Base-by-base conservation (phyloP, 495 filamentous ascomycete genomes). In the Trichocladium antarcticum region DNA sequence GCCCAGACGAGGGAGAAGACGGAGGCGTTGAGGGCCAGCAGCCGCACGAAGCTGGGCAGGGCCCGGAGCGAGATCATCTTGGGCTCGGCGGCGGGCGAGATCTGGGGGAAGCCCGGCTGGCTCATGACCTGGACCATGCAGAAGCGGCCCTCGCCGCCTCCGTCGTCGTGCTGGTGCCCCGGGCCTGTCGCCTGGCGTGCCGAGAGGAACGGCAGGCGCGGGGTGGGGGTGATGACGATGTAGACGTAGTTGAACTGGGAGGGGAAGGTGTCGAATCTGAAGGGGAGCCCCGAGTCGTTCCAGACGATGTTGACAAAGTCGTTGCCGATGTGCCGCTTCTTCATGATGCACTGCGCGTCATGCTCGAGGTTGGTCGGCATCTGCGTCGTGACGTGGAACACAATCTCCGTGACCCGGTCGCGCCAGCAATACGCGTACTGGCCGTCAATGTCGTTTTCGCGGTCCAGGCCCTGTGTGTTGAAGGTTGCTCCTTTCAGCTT, bases 241-340 rank as follows among this genome's bases (percentile, higher is more conserved):
- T 95, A 87, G 66, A 97, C 87, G 53, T 81, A 92, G 63, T 95
- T 95, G 72, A 97, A 94, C 53, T 87, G 83, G 0, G 86, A 89
- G 0, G 87, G 87, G 51, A 99, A 89, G 4, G 87, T 95, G 63
- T 95, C 80, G 57, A 95, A 93, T 46, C 78, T 74, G 72, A 94
- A 97, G 0, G 86, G 81, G 21, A 78, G 59, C 20, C 94, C 90
- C 14, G 89, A 95, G 50, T 92, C 85, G 61, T 99, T 99, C 70
- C 89, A 99, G 42, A 99, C 81, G 56, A 99, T 94, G 57, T 93
- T 97, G 54, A 99, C 93, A 57, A 83, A 93, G 68, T 99, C 94
- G 58, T 99, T 99, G 35, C 93, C 93, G 36, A 95, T 88, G 58
- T 99, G 94, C 4, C 81, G 75, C 63, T 99, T 99, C 71, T 99